Base-by-base conservation (phyloP, 1,284 basidiomycete species). In the Earliella scabrosa region DNA sequence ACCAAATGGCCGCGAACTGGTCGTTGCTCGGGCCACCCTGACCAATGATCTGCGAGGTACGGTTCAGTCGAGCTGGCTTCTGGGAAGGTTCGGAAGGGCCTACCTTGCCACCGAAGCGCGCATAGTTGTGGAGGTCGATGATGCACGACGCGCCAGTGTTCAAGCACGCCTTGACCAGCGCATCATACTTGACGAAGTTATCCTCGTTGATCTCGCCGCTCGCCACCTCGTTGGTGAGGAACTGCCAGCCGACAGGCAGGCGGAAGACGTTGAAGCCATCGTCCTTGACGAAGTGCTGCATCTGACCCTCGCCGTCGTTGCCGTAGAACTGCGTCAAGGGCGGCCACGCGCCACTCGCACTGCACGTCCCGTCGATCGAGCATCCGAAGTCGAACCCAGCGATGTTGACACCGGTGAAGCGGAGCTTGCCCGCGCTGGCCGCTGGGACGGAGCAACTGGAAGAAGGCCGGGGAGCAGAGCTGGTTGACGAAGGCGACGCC, bases 101-200 rank as follows among this genome's bases (percentile, higher is more conserved):
- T 39, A 82, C 79, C 63, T 68, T 64, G 29, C 73, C 73, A 39
- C 82, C 73, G 70, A 71, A 83, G n/a, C 82, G 71, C 16, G 81
- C 82, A 45, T 85, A 83, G 67, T 84, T 85, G 68, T 85, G 82
- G 20, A 84, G 68, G 63, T 87, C 85, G 32, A 87, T 73, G 64
- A 82, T 81, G 58, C 79, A 86, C 39, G 75, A 70, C 18, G 77
- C 76, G 10, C 79, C 77, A 0, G 74, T 67, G 10, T 63, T 63
- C 50, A 80, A 60, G 68, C 75, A 69, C 60, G 75, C 77, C 58
- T 83, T 74, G 13, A 87, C 83, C 38, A 81, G 74, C 45, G 71
- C 73, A 58, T 83, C 78, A 60, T 85, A 87, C 52, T 75, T 68
- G 2, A 69, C 66, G 56, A 85, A 77, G 63, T 80, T 82, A 5